Conservation (phyloP, 2,329 filamentous ascomycete genomes). For the Clonostachys byssicola region DNA sequence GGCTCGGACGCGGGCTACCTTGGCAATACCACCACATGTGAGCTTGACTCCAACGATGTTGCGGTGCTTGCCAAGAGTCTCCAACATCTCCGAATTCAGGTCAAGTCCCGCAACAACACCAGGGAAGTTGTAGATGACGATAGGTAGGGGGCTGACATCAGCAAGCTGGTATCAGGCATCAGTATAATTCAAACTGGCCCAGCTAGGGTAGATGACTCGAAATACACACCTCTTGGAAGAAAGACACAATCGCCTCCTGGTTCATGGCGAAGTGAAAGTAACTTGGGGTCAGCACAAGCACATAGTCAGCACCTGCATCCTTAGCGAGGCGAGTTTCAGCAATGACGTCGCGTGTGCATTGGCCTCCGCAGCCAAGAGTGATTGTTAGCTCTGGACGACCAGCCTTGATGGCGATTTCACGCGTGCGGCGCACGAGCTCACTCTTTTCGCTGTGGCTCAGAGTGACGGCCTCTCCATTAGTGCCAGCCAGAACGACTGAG, state of each 20-base stretch:
- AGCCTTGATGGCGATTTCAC: slow-evolving; percentile 51
- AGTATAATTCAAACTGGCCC: too few species aligned
- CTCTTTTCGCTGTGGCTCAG: slow-evolving; percentile 60
- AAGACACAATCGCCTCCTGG: slow-evolving; percentile 53
- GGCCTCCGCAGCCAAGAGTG: slow-evolving; percentile 63
- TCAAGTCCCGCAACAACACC: slow-evolving; percentile 64
- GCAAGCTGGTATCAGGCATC: slow-evolving; percentile 24
- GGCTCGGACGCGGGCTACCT: slow-evolving; percentile 57
- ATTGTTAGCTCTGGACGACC: slow-evolving; percentile 56
- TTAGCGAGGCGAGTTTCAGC: slow-evolving; percentile 59
- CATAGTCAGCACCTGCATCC: slow-evolving; percentile 62
- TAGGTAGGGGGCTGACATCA: slow-evolving; percentile 52
- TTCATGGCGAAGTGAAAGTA: slow-evolving; percentile 66
- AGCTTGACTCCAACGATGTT: slow-evolving; percentile 70
- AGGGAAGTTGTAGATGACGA: slow-evolving; percentile 73
- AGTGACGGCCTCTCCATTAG: slow-evolving; percentile 71
- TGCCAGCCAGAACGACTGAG: slow-evolving; percentile 63
- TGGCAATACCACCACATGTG: slow-evolving; percentile 71
- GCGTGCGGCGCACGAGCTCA: slow-evolving; percentile 56
- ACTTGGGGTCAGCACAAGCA: slow-evolving; percentile 64
- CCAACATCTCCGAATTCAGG: slow-evolving; percentile 62
- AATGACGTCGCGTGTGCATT: slow-evolving; percentile 63
- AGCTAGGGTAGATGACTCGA: too few species aligned
- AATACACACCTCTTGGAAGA: slow-evolving; percentile 46
- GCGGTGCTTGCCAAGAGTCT: slow-evolving; percentile 48